These are phyloP conservation scores for Camelina hispida DNA, from an alignment of 345 rosid species.

Conservation along the genomic window DNA sequence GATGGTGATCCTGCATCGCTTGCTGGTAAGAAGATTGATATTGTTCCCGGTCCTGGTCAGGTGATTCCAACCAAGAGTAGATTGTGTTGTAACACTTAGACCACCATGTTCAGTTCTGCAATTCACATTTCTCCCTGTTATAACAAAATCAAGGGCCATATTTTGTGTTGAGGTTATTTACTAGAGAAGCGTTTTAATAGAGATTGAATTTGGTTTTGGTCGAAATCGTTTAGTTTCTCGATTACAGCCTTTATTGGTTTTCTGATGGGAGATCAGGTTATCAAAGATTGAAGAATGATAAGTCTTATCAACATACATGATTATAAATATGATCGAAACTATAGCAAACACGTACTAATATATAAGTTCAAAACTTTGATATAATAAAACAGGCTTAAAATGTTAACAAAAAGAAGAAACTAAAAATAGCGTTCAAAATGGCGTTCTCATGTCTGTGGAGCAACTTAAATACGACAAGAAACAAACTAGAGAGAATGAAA, in stretches of 20 bases:
- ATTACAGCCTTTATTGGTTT: too few relatives aligned
- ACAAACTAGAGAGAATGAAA: conserved; percentile 18
- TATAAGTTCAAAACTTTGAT: conserved; percentile 34
- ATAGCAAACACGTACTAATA: not conserved
- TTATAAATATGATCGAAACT: too few relatives aligned
- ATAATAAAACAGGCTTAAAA: not conserved
- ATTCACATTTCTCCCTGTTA: not conserved
- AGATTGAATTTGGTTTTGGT: not conserved
- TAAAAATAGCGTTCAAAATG: conserved; percentile 18
- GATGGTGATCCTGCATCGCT: conserved; percentile 56
- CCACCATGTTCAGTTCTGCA: not conserved
- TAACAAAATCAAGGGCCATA: not conserved
- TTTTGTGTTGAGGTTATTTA: not conserved
- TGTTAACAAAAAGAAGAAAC: not conserved
- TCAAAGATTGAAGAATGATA: too few relatives aligned
- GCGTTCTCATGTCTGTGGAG: conserved; percentile 22
- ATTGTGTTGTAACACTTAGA: conserved; percentile 57
- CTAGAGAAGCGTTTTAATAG: not conserved
- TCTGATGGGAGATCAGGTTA: too few relatives aligned
- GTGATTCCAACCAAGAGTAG: conserved; percentile 57
- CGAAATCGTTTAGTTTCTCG: too few relatives aligned
- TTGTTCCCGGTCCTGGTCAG: conserved; percentile 69
- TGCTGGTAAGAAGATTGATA: conserved; percentile 40
- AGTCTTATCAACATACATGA: not conserved
- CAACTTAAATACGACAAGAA: conserved; percentile 28